phyloP scores from a whole-genome alignment of 805 yeast species.

The Pichia gijzeniarum region DNA sequence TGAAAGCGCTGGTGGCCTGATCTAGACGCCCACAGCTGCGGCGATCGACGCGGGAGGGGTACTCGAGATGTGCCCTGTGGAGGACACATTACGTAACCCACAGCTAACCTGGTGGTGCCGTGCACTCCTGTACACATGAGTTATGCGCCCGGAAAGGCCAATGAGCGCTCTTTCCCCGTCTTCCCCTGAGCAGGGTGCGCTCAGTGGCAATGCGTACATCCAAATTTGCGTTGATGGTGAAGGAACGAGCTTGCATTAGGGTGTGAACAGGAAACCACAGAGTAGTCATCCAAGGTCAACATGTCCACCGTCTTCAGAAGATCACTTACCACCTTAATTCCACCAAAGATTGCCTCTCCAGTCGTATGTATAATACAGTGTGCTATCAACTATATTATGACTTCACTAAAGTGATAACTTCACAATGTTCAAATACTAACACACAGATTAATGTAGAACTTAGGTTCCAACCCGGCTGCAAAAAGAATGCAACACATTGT shows the following conservation, averaged over 20 bases:
- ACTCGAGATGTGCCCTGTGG: too few relatives aligned
- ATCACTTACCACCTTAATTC: slow-evolving; percentile 89
- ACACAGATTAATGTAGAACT: slow-evolving; percentile 40
- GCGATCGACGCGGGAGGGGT: too few relatives aligned
- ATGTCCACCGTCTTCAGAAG: slow-evolving; percentile 91
- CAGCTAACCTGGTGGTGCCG: too few relatives aligned
- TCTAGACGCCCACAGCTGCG: too few relatives aligned
- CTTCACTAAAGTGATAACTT: too few relatives aligned
- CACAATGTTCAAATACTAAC: slow-evolving; percentile 3
- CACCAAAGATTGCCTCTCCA: slow-evolving; percentile 98
- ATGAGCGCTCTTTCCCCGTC: background rate
- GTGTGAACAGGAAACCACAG: too few relatives aligned
- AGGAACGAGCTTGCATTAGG: too few relatives aligned
- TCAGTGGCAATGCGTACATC: too few relatives aligned
- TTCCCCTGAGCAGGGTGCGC: background rate
- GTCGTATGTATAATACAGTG: background rate
- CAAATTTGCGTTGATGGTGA: too few relatives aligned
- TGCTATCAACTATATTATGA: background rate
- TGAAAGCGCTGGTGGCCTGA: background rate
- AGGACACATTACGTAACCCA: too few relatives aligned
- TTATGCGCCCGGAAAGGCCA: background rate
- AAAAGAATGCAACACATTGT: slow-evolving; percentile 95
- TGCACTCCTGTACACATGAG: background rate
- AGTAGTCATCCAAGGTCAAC: slow-evolving; percentile 2
- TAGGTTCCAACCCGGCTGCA: slow-evolving; percentile 94